Percentiles rank a stretch among this genome's conserved stretches.
Evolutionary conservation across 2,329 filamentous ascomycete genomes (phyloP).

Genomic region (Fusarium sp.): DNA sequence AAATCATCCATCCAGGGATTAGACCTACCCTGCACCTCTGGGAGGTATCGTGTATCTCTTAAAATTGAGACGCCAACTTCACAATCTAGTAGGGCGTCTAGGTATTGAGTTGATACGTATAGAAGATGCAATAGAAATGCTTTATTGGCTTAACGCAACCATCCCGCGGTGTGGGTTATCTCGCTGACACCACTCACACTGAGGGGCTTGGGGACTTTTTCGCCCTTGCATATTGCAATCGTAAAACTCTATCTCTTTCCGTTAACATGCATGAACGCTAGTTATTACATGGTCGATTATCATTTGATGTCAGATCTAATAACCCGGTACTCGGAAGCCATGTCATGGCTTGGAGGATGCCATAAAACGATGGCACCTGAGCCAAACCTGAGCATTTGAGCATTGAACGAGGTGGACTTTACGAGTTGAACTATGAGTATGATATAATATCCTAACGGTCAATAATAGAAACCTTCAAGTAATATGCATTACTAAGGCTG

Average conservation of each 20-base stretch:
- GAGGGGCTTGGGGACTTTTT: background rate
- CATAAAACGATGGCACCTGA: background rate
- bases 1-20: background rate
- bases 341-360: background rate
- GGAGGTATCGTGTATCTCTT: too few species aligned
- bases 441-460: background rate
- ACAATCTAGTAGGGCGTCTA: too few species aligned
- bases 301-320: background rate
- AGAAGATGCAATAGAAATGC: too few species aligned
- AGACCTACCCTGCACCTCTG: background rate
- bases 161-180: background rate
- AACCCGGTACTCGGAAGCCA: background rate
- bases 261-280: background rate
- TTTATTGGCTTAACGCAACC: too few species aligned
- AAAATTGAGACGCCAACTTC: too few species aligned
- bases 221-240: background rate
- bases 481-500: background rate
- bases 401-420: background rate
- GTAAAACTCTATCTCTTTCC: background rate
- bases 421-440: background rate
- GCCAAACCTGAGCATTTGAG: background rate
- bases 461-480: background rate
- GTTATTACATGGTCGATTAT: background rate
- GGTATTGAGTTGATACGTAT: too few species aligned
- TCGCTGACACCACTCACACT: background rate